phyloP scores from a whole-genome alignment of 345 rosid genomes.

The Fremontodendron californicum region DNA sequence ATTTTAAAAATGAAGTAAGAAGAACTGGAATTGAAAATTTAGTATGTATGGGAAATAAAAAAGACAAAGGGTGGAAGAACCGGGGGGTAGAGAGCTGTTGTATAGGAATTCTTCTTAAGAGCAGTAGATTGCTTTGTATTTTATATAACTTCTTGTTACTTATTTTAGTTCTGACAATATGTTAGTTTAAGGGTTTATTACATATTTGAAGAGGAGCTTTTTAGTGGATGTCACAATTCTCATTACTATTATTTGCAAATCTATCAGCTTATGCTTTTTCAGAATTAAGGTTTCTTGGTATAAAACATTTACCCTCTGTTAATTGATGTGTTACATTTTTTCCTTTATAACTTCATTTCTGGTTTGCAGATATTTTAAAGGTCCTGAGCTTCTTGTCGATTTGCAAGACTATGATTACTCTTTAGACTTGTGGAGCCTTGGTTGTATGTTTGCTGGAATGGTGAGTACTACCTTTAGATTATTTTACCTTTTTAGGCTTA shows the following conservation, averaged over 20 bases:
- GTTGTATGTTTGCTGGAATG: slow-evolving; percentile 99
- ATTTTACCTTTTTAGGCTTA: slow-evolving; percentile 3
- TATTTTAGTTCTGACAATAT: neutral
- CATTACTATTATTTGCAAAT: neutral
- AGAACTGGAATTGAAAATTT: neutral
- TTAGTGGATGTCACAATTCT: neutral
- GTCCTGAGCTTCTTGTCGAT: slow-evolving; percentile 97
- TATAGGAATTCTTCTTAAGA: neutral
- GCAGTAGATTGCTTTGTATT: neutral
- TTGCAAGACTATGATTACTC: slow-evolving; percentile 98
- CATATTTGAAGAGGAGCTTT: neutral
- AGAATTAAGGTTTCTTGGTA: neutral
- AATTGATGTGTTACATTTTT: neutral
- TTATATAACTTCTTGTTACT: neutral
- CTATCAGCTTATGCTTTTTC: neutral
- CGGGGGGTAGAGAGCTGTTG: neutral
- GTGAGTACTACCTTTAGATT: slow-evolving; percentile 32
- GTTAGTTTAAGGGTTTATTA: neutral
- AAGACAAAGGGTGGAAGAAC: neutral
- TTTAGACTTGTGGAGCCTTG: slow-evolving; percentile 96
- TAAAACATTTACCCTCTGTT: neutral
- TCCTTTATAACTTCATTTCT: neutral
- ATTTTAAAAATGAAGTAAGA: neutral
- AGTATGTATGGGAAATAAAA: neutral
- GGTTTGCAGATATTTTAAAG: slow-evolving; percentile 80